Evolutionary conservation across 306 rosid genomes (phyloP).

Genomic region (Spatholobus suberectus): DNA sequence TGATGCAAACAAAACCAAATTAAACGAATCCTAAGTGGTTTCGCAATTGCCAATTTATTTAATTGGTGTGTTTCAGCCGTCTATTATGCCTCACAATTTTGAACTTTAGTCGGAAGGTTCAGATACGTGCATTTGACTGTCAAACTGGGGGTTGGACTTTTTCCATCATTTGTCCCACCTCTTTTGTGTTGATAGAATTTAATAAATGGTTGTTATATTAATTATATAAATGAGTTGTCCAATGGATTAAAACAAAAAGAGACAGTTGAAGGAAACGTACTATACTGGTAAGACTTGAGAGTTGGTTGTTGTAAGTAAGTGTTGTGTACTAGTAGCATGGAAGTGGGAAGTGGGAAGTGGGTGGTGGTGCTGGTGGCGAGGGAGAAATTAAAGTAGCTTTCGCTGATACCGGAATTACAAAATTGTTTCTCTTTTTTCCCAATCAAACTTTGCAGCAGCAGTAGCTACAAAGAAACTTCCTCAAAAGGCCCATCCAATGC

Average conservation of each 20-base stretch:
- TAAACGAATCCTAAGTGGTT: conserved; percentile 2
- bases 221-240: too few relatives aligned
- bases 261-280: too few relatives aligned
- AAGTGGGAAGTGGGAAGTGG: too few relatives aligned
- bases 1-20: background rate
- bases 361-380: too few relatives aligned
- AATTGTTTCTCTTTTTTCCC: background rate
- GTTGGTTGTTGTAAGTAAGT: too few relatives aligned
- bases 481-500: conserved; percentile 36
- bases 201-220: too few relatives aligned
- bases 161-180: background rate
- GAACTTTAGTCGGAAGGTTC: background rate
- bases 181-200: background rate
- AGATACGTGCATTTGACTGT: too few relatives aligned
- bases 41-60: background rate
- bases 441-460: conserved; percentile 6
- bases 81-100: conserved; percentile 3
- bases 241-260: too few relatives aligned
- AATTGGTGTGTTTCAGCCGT: conserved; percentile 25
- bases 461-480: conserved; percentile 54
- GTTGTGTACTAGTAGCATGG: too few relatives aligned
- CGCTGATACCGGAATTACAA: conserved; percentile 17
- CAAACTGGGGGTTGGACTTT: background rate
- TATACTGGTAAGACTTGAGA: too few relatives aligned
- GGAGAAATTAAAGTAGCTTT: conserved; percentile 46